Conservation (phyloP, 495 filamentous ascomycete genomes). For the Geopyxis carbonaria region DNA sequence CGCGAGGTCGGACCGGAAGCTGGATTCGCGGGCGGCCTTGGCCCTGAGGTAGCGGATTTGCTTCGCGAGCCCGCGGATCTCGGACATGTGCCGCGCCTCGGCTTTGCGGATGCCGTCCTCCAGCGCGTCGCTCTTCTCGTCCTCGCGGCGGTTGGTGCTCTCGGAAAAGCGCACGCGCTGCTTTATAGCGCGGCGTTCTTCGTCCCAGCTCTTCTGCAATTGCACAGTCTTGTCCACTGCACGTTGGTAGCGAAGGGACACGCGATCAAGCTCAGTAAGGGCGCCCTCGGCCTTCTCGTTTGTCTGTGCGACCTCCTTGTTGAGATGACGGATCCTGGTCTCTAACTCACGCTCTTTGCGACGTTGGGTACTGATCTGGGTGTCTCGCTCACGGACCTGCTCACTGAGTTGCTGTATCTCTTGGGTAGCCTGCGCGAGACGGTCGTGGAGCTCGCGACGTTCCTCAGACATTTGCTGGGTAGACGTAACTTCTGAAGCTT, state of each 20-base stretch:
- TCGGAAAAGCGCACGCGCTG: constrained; percentile 32
- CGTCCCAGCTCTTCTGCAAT: constrained; percentile 32
- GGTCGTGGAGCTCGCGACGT: constrained; percentile 46
- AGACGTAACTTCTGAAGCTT: constrained; percentile 22
- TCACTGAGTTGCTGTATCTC: constrained; percentile 46
- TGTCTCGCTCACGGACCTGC: constrained; percentile 38
- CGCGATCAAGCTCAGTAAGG: constrained; percentile 35
- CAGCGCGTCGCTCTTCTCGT: constrained; percentile 27
- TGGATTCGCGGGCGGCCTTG: constrained; percentile 57
- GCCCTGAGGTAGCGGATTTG: constrained; percentile 82
- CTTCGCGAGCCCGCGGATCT: constrained; percentile 66
- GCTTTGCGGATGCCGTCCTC: constrained; percentile 28
- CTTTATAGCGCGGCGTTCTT: constrained; percentile 31
- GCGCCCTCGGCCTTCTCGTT: constrained; percentile 34
- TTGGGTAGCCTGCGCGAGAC: constrained; percentile 48
- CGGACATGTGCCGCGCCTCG: constrained; percentile 52
- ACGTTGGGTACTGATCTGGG: constrained; percentile 28
- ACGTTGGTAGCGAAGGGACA: constrained; percentile 38
- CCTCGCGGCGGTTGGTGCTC: constrained; percentile 15
- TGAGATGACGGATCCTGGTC: constrained; percentile 36
- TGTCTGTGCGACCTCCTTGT: constrained; percentile 40
- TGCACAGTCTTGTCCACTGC: constrained; percentile 35
- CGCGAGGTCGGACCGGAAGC: constrained; percentile 55
- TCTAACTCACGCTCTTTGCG: constrained; percentile 38
- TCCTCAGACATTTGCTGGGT: constrained; percentile 36